phyloP scores from a whole-genome alignment of 2,329 filamentous ascomycete species.

The Dactylella cylindrospora region DNA sequence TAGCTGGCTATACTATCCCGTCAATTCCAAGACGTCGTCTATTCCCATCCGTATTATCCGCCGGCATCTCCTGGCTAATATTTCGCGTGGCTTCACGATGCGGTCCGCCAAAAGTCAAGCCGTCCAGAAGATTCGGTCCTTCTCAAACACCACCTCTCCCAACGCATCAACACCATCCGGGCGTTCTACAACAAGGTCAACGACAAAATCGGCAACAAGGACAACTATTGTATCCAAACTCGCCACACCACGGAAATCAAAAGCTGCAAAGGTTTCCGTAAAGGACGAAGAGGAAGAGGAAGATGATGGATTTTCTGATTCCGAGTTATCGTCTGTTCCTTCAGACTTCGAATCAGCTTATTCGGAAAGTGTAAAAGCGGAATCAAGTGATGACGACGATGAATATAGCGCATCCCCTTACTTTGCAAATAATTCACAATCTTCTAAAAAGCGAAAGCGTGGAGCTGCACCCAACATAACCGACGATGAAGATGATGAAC shows the following conservation, averaged over 20 bases:
- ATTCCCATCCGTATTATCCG: background rate
- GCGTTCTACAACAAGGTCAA: conserved; percentile 29
- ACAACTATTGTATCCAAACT: conserved; percentile 38
- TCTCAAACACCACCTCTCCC: conserved; percentile 35
- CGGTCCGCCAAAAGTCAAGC: conserved; percentile 24
- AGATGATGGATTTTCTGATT: conserved; percentile 9
- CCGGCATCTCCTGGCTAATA: background rate
- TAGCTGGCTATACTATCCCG: no score
- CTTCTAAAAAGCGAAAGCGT: conserved; percentile 33
- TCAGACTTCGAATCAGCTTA: conserved; percentile 40
- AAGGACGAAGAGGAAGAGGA: conserved; percentile 1
- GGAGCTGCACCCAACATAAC: conserved; percentile 3
- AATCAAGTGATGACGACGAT: conserved; percentile 25
- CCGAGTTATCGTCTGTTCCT: conserved; percentile 36
- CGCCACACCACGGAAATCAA: conserved; percentile 11
- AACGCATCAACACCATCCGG: no score
- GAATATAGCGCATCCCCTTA: conserved; percentile 37
- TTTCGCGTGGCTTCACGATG: conserved; percentile 11
- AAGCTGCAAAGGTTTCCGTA: background rate
- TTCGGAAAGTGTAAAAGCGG: conserved; percentile 14
- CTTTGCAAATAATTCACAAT: conserved; percentile 12
- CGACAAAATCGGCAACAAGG: conserved; percentile 1
- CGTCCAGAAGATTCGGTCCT: conserved; percentile 32
- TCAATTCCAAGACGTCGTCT: background rate
- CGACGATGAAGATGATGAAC: conserved; percentile 3